Evolutionary conservation across 1,284 basidiomycete species (phyloP), one percentile per base, ranked within the genome.

Genomic region (Kalmanozyma brasiliensis): DNA sequence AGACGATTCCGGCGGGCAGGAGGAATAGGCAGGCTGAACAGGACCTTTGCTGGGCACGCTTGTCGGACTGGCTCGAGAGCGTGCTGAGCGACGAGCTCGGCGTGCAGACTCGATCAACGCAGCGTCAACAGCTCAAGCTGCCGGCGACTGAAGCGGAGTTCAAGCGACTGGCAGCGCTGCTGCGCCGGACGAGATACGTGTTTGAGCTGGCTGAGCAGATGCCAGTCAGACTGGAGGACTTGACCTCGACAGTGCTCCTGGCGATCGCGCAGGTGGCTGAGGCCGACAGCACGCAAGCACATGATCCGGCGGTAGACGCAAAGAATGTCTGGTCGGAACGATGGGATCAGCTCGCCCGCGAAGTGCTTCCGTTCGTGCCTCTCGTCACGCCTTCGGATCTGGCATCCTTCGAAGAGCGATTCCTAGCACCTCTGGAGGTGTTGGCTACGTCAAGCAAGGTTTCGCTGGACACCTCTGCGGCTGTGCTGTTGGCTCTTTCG

Each of bases 1-100:
- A 66, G 48, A 45, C 59, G 11, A 58, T 58, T 8, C 46, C 65
- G 2, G 40, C 56, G 9, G 58, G 49, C 3, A 17, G 55, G 13
- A 46, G 59, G 20, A 55, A 58, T 34, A 34, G 55, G 33, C 47
- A 55, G 14, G 51, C 59, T 0, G 66, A 69, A 22, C 66, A 69
- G 29, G 67, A 70, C 20, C 44, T 52, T n/a, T 70, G 67, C 33
- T 71, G 68, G 68, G 48, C 53, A 4, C 45, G 70, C 2, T 36
- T 73, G 40, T 69, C 60, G 1, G 63, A 73, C 24, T 73, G 70
- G 70, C 57, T 73, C 24, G 59, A 65, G 24, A 73, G 70, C 35
- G 63, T 69, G 20, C 40, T 73, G 11, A 45, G 55, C 34, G 70
- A 73, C 47, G 70, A 73, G 30, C 38, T 73, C 19, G 70, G 70